Evolutionary conservation across 75 land plant genomes (phyloP).

Genomic region (Selaginella moellendorffii): DNA sequence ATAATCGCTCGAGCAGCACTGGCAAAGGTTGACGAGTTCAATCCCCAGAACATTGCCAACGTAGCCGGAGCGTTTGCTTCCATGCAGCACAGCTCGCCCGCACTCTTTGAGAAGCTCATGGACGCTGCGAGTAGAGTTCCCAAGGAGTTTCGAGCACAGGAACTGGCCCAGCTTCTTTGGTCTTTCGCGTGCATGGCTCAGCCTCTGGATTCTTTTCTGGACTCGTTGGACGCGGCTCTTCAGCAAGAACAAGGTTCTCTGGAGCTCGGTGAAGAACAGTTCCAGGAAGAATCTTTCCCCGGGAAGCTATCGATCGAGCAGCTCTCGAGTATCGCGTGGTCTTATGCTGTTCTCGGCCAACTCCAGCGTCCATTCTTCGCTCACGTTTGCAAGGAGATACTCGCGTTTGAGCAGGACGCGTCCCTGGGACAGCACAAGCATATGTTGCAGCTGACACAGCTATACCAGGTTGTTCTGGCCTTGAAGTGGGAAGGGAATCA

Average conservation of each 20-base stretch:
- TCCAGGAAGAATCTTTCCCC: no score
- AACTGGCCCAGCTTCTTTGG: slow-evolving; percentile 81
- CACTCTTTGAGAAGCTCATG: slow-evolving; percentile 40
- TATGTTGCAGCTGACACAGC: slow-evolving; percentile 34
- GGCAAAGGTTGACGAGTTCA: slow-evolving; percentile 51
- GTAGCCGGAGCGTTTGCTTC: slow-evolving; percentile 94
- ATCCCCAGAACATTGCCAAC: slow-evolving; percentile 87
- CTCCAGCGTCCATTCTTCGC: slow-evolving; percentile 47
- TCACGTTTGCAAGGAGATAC: slow-evolving; percentile 44
- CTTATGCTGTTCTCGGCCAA: slow-evolving; percentile 71
- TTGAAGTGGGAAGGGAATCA: slow-evolving; percentile 53
- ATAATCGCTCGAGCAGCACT: slow-evolving; percentile 55
- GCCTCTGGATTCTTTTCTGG: slow-evolving; percentile 43
- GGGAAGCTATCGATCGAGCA: slow-evolving; percentile 53
- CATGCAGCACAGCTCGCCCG: slow-evolving; percentile 69
- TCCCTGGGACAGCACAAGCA: not conserved
- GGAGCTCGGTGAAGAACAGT: slow-evolving; percentile 13
- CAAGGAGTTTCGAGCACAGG: slow-evolving; percentile 46
- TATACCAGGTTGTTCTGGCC: slow-evolving; percentile 52
- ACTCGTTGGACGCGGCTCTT: slow-evolving; percentile 34
- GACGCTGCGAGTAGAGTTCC: slow-evolving; percentile 38
- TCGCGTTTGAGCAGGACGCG: slow-evolving; percentile 19
- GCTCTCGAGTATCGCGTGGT: slow-evolving; percentile 88
- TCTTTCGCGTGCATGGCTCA: slow-evolving; percentile 67
- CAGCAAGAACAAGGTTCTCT: no score